Conservation (phyloP, 1,284 basidiomycete genomes). For the Puccinia brachypodii region DNA sequence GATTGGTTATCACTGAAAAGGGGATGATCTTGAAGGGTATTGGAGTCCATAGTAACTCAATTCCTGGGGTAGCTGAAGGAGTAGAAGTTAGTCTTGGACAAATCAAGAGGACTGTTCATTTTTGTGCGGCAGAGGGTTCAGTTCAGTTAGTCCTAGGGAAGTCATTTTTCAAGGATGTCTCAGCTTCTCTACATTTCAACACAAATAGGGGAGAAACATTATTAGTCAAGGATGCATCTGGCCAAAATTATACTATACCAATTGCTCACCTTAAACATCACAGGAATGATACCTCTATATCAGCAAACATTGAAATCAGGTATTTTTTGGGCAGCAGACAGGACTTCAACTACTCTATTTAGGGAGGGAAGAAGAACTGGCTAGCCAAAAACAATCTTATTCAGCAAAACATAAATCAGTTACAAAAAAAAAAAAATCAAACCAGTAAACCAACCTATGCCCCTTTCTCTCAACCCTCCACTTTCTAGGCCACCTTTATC, state of each 20-base stretch:
- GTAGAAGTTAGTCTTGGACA: background rate
- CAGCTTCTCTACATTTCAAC: background rate
- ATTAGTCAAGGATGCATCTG: background rate
- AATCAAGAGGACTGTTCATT: background rate
- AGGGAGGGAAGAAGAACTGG: background rate
- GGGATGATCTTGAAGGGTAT: background rate
- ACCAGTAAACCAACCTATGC: slow-evolving; percentile 22
- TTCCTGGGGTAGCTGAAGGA: background rate
- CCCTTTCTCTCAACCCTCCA: background rate
- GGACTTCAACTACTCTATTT: background rate
- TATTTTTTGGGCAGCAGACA: background rate
- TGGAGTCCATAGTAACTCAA: background rate
- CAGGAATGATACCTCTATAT: background rate
- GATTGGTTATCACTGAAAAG: background rate
- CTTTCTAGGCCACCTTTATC: background rate
- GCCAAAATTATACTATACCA: background rate
- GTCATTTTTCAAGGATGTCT: background rate
- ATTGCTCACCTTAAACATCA: background rate
- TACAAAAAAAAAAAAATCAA: background rate
- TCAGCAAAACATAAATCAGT: slow-evolving; percentile 10
- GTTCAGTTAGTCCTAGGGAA: background rate
- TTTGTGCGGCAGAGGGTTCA: background rate
- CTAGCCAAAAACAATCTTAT: background rate
- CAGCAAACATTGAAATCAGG: background rate
- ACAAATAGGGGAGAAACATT: background rate